Base-by-base conservation (phyloP, 768 basidiomycete genomes). In the Boletellus sp. region DNA sequence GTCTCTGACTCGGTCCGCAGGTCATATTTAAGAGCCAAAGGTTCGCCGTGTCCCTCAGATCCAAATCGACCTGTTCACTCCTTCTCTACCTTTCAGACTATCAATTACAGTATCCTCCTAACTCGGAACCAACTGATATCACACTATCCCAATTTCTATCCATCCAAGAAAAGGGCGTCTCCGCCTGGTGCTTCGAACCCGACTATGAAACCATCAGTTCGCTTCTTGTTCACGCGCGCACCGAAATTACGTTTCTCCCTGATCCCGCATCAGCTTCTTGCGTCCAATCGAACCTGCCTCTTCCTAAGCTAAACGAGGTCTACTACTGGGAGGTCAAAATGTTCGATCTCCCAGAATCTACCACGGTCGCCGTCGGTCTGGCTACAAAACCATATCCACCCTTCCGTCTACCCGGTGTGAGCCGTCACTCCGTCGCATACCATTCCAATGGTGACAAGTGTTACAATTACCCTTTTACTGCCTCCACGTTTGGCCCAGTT, bases 251-350 rank as follows among this genome's bases (percentile, higher is more conserved):
- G 6, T 99, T 99, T 72, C 86, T 99, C 52, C 86, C 90, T n/a
- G 88, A 94, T 63, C 94, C 96, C 20, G 87, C 90, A 26, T 92
- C 93, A 17, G 87, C 91, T 2, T 94, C 95, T 12, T 91, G 82
- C 52, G 96, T 99, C 10, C 92, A 97, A 73, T 95, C 93, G 43
- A 99, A 98, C 66, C 77, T 99, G 10, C 96, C 96, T 2, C 74
- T 99, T 3, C 96, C 96, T 12, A 97, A 97, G 65, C 77, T 98
- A 43, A 99, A 99, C 71, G 96, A 98, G 67, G 94, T 97, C 12
- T 99, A 99, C 67, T 99, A 99, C 67, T 99, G 91, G 90, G 96
- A 99, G 67, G 89, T 93, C 54, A 99, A 99, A 74, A 90, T 98
- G 89, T 98, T 94, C 65, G 96, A 99, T 71, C 86, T 96, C 47